phyloP scores from a whole-genome alignment of 1,284 basidiomycete genomes.

The Golubevia sp. region DNA sequence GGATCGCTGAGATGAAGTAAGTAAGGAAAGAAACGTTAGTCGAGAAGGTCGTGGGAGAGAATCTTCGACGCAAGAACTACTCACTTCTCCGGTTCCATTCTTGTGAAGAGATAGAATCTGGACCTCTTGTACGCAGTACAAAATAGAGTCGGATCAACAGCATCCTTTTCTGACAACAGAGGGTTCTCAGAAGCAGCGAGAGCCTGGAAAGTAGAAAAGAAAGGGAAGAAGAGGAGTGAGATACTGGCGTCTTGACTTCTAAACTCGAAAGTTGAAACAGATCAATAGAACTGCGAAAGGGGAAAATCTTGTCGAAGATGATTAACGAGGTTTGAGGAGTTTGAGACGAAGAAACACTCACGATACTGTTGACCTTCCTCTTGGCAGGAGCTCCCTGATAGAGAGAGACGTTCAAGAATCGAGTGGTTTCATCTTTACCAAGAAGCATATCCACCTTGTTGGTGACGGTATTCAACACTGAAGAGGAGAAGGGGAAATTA shows the following conservation, averaged over 20 bases:
- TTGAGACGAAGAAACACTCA: slow-evolving; percentile 62
- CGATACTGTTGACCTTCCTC: slow-evolving; percentile 79
- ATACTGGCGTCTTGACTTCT: too few species aligned
- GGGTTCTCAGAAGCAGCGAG: slow-evolving; percentile 97
- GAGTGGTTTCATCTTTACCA: slow-evolving; percentile 91
- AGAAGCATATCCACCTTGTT: slow-evolving; percentile 87
- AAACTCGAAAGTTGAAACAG: too few species aligned
- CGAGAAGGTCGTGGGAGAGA: not conserved
- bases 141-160: slow-evolving; percentile 87
- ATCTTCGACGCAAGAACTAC: slow-evolving; percentile 48
- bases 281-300: too few species aligned
- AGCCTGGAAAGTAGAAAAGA: slow-evolving; percentile 66
- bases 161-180: slow-evolving; percentile 79
- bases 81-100: slow-evolving; percentile 82
- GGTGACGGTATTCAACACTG: slow-evolving; percentile 91
- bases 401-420: slow-evolving; percentile 84
- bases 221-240: not conserved
- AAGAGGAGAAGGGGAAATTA: not conserved
- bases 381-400: slow-evolving; percentile 94
- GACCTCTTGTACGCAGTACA: slow-evolving; percentile 89
- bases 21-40: not conserved
- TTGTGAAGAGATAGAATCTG: slow-evolving; percentile 96
- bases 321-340: slow-evolving; percentile 5
- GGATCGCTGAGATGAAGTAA: slow-evolving; percentile 67
- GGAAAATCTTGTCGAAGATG: too few species aligned